Base-by-base conservation (phyloP, 2,329 filamentous ascomycete genomes). In the Aspergillus oerlinghausenensis region DNA sequence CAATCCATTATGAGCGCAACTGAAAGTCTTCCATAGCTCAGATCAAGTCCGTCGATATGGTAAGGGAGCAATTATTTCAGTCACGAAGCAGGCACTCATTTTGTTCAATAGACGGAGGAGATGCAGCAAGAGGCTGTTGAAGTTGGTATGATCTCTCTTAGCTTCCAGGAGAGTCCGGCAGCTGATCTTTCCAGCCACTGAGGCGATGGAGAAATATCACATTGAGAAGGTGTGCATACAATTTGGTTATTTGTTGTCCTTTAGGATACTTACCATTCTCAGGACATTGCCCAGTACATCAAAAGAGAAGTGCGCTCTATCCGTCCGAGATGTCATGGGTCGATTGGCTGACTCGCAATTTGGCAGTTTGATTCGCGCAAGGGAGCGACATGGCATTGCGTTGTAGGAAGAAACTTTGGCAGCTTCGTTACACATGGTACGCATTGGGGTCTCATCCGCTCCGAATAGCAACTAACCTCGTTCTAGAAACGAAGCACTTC, bases 41-140 rank as follows among this genome's bases (percentile, higher is more conserved):
- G 79, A 88, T 99, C 77, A 99, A 99, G 82, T 96, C 92, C 67
- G 93, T 91, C 58, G 94, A 99, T 74, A 99, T 99, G 94, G 94
- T 97, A 83, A 76, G 80, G 51, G 49, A 54, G 35, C 26, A 50
- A 55, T 55, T 28, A 53, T 48, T 42, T 53, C 58, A 56, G n/a
- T 26, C 28, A 56, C 56, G 56, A 23, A 43, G 43, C 9, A 50
- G 49, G 50, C 55, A 69, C 43, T 64, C 60, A 55, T n/a, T 50
- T 38, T 4, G 6, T 14, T 47, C 51, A 48, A 66, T 72, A 97
- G 94, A 93, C 88, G 69, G 93, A 97, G 58, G 92, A 97, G 69
- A 96, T 99, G 94, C 92, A 97, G 72, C 85, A 90, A 69, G 93
- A 97, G 77, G 90, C 88, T 49, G 90, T 99, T 70, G 91, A 97